A percentile compares a stretch with the other conserved stretches of the same genome.
Evolutionary conservation across 305 asterid species (phyloP).

Genomic region (Solanum hybrid): DNA sequence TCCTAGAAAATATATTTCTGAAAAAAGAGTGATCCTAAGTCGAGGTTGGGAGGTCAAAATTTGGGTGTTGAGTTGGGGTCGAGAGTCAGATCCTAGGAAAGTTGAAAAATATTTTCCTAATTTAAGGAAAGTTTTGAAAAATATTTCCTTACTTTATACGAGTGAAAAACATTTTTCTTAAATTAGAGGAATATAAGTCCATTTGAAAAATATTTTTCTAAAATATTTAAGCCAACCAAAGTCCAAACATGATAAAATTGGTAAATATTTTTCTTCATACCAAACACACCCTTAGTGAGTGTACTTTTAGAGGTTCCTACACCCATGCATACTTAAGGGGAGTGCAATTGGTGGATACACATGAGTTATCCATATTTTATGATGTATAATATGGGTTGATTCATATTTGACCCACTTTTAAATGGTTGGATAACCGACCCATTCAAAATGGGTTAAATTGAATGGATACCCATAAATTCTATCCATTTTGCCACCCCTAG

Average conservation of each 20-base stretch:
- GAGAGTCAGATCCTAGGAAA: background rate
- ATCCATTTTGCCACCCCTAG: background rate
- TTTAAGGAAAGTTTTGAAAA: background rate
- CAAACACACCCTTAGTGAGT: background rate
- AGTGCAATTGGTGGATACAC: background rate
- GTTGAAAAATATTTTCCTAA: background rate
- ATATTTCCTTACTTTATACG: background rate
- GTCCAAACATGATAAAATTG: background rate
- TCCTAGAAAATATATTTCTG: background rate
- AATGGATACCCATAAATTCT: background rate
- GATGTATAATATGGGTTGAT: background rate
- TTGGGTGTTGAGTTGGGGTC: background rate
- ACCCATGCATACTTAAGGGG: background rate
- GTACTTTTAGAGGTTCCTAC: background rate
- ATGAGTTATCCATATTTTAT: background rate
- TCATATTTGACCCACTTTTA: background rate
- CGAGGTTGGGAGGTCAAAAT: background rate
- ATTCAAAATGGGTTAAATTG: background rate
- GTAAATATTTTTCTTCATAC: background rate
- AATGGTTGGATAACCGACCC: background rate
- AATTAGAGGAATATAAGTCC: background rate
- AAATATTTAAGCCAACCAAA: background rate
- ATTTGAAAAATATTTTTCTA: background rate
- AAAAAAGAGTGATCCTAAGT: background rate
- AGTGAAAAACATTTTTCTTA: background rate